These are phyloP conservation scores for Cupressus sempervirens DNA, from an alignment of 75 land plant species.

Conservation along the genomic window DNA sequence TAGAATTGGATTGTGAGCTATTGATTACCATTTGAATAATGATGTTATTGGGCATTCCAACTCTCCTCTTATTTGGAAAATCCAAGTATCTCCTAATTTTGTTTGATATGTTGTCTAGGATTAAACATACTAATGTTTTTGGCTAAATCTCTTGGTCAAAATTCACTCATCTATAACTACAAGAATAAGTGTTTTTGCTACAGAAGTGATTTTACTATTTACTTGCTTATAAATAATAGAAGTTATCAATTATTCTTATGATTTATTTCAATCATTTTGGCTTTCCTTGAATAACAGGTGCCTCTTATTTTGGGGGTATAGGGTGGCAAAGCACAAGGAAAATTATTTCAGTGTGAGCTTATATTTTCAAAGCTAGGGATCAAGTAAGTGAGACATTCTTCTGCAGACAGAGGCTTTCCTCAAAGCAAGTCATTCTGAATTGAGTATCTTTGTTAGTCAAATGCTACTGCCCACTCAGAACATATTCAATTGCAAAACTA, in stretches of 20 bases:
- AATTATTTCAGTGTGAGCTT: conserved; percentile 96
- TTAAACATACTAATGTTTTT: neutral
- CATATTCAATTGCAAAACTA: neutral
- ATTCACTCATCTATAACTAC: neutral
- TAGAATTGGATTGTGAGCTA: neutral
- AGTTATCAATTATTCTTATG: neutral
- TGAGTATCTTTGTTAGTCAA: neutral
- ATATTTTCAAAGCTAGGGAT: conserved; percentile 91
- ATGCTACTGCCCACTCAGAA: neutral
- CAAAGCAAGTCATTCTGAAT: neutral
- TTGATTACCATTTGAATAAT: neutral
- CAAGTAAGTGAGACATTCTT: conserved; percentile 50
- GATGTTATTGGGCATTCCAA: neutral
- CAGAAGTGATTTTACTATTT: neutral
- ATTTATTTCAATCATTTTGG: neutral
- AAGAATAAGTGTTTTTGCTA: neutral
- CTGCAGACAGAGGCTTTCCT: neutral
- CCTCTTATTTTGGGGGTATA: conserved; percentile 89
- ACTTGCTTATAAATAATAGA: neutral
- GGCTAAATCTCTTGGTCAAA: neutral
- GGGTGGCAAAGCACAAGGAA: conserved; percentile 98
- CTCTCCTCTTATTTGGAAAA: neutral
- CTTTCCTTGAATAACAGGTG: conserved; percentile 28
- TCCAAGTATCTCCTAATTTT: neutral
- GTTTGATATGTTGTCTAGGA: neutral